These are phyloP conservation scores for Suillus subaureus DNA, from an alignment of 768 basidiomycete species.

Conservation along the genomic window DNA sequence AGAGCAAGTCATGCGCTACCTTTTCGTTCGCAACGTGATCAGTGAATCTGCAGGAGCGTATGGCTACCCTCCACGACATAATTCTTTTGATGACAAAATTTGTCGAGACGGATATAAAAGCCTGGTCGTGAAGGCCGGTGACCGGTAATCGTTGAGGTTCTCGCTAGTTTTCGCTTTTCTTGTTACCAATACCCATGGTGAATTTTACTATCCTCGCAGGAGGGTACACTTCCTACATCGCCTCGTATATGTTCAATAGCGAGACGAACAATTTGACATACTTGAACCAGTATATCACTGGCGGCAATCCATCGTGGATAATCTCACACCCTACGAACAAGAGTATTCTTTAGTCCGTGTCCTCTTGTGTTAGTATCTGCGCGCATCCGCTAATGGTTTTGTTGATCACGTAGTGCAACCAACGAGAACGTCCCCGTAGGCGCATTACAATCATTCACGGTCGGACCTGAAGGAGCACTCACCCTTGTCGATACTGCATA, in stretches of 20 bases:
- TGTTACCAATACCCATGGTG: slow-evolving; percentile 47
- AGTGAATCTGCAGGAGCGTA: not conserved
- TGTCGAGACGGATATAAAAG: too few species aligned
- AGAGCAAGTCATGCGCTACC: slow-evolving; percentile 7
- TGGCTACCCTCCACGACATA: not conserved
- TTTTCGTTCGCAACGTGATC: slow-evolving; percentile 1
- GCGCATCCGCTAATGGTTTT: not conserved
- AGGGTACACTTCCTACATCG: slow-evolving; percentile 61
- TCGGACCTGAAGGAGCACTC: slow-evolving; percentile 47
- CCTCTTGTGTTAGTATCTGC: not conserved
- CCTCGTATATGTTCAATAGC: slow-evolving; percentile 63
- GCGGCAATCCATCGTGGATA: slow-evolving; percentile 63
- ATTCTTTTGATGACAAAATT: too few species aligned
- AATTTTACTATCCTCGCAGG: slow-evolving; percentile 70
- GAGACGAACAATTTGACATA: slow-evolving; percentile 49
- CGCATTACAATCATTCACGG: slow-evolving; percentile 58
- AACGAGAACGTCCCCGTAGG: slow-evolving; percentile 49
- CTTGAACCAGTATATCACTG: slow-evolving; percentile 42
- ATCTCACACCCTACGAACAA: slow-evolving; percentile 54
- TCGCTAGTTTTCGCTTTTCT: not conserved
- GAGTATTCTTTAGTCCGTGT: slow-evolving; percentile 61
- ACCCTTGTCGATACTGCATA: slow-evolving; percentile 46
- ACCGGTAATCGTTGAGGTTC: not conserved
- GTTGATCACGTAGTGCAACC: slow-evolving; percentile 44
- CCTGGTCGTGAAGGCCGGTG: not conserved